Conservation (phyloP, 2,329 filamentous ascomycete genomes). For the Cladosporium halotolerans region DNA sequence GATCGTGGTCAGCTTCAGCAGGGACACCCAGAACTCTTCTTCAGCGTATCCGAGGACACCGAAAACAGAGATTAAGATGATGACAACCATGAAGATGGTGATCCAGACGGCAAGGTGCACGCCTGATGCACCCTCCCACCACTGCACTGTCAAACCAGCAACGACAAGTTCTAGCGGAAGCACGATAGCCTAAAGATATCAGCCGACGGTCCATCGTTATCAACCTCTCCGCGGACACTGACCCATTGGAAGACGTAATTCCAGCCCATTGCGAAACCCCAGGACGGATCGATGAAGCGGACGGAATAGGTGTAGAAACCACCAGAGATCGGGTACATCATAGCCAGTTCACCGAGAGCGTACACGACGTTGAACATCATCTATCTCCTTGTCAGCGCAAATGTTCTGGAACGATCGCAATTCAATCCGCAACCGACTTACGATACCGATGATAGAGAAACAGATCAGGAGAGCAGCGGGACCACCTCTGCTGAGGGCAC, state of each 20-base stretch:
- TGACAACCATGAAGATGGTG: conserved; percentile 68
- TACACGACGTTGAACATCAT: conserved; percentile 39
- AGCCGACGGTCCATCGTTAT: background rate
- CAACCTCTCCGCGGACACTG: background rate
- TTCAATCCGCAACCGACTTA: conserved; percentile 12
- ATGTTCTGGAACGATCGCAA: conserved; percentile 14
- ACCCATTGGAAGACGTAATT: conserved; percentile 27
- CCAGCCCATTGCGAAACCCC: conserved; percentile 28
- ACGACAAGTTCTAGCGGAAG: conserved; percentile 24
- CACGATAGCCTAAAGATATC: conserved; percentile 10
- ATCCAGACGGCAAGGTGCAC: conserved; percentile 71
- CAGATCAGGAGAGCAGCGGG: conserved; percentile 36
- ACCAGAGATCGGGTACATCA: conserved; percentile 37
- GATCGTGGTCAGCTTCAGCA: conserved; percentile 35
- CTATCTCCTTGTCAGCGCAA: conserved; percentile 2
- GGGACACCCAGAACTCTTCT: conserved; percentile 25
- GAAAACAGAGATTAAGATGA: conserved; percentile 78
- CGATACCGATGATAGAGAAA: conserved; percentile 29
- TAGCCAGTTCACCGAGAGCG: conserved; percentile 36
- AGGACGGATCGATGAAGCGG: conserved; percentile 41
- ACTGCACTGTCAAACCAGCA: conserved; percentile 23
- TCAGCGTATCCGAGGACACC: conserved; percentile 56
- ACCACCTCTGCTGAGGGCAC: conserved; percentile 43
- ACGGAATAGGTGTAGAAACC: conserved; percentile 36
- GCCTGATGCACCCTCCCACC: conserved; percentile 16